phyloP scores from a whole-genome alignment of 129 eudicot species.

The Artemisia tridentata region DNA sequence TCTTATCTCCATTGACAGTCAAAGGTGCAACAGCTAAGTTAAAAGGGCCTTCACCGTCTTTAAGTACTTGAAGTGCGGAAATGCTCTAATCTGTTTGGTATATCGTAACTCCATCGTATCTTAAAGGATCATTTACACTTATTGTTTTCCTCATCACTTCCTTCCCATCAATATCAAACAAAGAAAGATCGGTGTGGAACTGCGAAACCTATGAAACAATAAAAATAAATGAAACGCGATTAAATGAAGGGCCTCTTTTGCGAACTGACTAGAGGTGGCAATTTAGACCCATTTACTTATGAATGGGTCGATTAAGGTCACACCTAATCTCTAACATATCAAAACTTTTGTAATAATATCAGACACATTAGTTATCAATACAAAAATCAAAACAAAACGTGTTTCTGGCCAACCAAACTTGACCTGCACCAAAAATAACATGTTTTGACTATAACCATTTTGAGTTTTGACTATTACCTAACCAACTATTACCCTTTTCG shows the following conservation, averaged over 20 bases:
- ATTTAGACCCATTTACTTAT: not conserved
- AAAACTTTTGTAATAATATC: too few species aligned
- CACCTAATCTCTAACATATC: too few species aligned
- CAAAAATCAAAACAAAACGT: too few species aligned
- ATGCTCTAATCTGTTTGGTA: conserved; percentile 98
- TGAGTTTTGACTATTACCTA: too few species aligned
- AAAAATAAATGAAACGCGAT: conserved; percentile 4
- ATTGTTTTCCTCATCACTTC: conserved; percentile 94
- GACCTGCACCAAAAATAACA: too few species aligned
- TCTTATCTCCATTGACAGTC: conserved; percentile 85
- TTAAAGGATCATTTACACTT: conserved; percentile 88
- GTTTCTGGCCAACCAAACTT: too few species aligned
- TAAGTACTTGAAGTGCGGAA: conserved; percentile 78
- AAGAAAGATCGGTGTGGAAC: conserved; percentile 84
- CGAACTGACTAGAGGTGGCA: not conserved
- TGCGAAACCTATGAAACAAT: conserved; percentile 61
- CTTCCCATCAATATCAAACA: conserved; percentile 81
- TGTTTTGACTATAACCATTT: too few species aligned
- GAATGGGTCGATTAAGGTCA: too few species aligned
- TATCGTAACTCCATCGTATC: conserved; percentile 88
- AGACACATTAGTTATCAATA: too few species aligned
- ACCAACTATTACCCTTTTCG: too few species aligned
- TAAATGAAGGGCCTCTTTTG: not conserved
- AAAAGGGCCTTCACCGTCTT: conserved; percentile 89
- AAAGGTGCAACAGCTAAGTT: conserved; percentile 96